Percentiles rank a stretch among this genome's conserved stretches.
Evolutionary conservation across 179 eudicot genomes (phyloP).

Genomic region (Spinacia oleracea): DNA sequence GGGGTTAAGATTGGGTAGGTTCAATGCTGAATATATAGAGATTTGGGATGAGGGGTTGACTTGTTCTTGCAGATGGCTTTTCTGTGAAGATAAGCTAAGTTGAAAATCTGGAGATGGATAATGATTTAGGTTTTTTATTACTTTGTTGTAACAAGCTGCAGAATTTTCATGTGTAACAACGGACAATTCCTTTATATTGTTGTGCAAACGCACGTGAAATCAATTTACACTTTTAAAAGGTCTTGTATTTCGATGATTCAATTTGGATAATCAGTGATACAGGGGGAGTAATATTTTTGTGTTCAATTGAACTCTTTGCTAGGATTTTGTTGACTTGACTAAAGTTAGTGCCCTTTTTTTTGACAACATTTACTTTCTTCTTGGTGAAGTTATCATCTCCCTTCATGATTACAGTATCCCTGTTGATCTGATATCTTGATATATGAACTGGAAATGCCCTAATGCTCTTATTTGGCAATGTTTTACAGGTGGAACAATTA

Average conservation of each 20-base stretch:
- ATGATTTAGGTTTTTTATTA: background rate
- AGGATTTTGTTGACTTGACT: background rate
- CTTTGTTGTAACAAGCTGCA: background rate
- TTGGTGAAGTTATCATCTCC: background rate
- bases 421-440: background rate
- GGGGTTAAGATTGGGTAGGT: background rate
- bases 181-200: background rate
- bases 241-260: background rate
- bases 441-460: background rate
- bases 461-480: background rate
- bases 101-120: background rate
- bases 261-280: background rate
- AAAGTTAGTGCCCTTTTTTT: background rate
- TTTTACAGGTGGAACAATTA: slow-evolving; percentile 69
- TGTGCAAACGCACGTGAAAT: background rate
- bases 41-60: background rate
- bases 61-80: background rate
- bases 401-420: background rate
- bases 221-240: background rate
- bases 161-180: background rate
- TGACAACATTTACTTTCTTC: background rate
- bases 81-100: background rate
- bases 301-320: background rate
- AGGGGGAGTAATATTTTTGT: background rate
- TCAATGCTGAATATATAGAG: background rate